phyloP scores from a whole-genome alignment of 1,139 yeast species.

The Pichia sp. region DNA sequence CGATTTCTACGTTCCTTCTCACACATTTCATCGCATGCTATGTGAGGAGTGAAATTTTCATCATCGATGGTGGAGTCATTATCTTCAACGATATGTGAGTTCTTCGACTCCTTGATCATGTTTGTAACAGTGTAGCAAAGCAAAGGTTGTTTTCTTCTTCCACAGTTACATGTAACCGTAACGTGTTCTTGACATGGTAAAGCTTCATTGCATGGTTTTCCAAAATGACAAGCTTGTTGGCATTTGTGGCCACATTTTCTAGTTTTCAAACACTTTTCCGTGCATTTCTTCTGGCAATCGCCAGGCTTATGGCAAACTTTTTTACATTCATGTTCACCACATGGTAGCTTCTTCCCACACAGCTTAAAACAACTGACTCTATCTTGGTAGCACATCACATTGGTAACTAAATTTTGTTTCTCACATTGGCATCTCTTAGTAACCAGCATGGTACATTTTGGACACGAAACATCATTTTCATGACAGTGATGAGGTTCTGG shows the following conservation, averaged over 20 bases:
- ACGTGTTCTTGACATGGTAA: slow-evolving; percentile 51
- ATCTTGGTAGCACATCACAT: slow-evolving; percentile 67
- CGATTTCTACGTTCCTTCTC: slow-evolving; percentile 54
- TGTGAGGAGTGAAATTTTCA: not conserved
- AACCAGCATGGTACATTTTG: slow-evolving; percentile 70
- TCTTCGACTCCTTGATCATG: slow-evolving; percentile 16
- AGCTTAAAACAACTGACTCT: slow-evolving; percentile 67
- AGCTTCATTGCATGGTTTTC: slow-evolving; percentile 43
- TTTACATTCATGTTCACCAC: slow-evolving; percentile 67
- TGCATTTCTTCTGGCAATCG: slow-evolving; percentile 40
- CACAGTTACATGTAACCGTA: slow-evolving; percentile 58
- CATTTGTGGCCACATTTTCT: slow-evolving; percentile 65
- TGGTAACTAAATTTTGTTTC: slow-evolving; percentile 46
- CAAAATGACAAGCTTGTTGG: slow-evolving; percentile 59
- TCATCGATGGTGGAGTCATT: not conserved
- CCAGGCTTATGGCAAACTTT: slow-evolving; percentile 47
- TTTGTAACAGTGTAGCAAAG: slow-evolving; percentile 41
- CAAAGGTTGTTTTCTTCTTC: slow-evolving; percentile 43
- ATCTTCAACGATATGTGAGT: not conserved
- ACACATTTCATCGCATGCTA: slow-evolving; percentile 67
- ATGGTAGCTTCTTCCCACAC: slow-evolving; percentile 53
- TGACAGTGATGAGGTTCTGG: slow-evolving; percentile 77
- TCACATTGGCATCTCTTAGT: slow-evolving; percentile 72
- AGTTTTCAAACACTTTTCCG: slow-evolving; percentile 49
- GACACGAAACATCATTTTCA: slow-evolving; percentile 57